These are phyloP conservation scores for Juglanconis oblonga DNA, from an alignment of 2,329 filamentous ascomycete genomes.

Conservation along the genomic window DNA sequence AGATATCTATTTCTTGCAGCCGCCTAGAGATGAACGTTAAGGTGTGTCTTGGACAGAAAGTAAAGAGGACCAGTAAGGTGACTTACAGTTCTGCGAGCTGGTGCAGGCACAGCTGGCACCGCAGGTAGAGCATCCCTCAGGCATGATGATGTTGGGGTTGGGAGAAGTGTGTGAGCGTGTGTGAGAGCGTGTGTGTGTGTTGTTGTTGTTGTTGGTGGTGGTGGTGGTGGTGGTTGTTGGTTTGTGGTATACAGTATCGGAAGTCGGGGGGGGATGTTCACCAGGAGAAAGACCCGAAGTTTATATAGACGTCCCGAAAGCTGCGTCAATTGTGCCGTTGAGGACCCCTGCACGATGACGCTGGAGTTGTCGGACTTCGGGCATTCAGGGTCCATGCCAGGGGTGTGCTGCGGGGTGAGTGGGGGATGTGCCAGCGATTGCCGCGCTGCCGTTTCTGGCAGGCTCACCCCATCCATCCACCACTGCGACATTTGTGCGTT, in stretches of 20 bases:
- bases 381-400: background rate
- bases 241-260: no score
- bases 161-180: background rate
- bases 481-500: conserved; percentile 3
- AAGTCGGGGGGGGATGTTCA: no score
- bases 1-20: background rate
- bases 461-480: no score
- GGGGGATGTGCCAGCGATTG: background rate
- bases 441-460: no score
- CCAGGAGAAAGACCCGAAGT: background rate
- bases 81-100: background rate
- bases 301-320: conserved; percentile 2
- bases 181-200: background rate
- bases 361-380: background rate
- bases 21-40: background rate
- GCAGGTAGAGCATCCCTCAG: conserved; percentile 14
- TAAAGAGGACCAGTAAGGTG: no score
- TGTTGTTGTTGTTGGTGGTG: no score
- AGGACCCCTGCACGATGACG: background rate
- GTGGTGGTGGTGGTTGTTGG: no score
- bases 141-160: conserved; percentile 10
- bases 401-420: background rate
- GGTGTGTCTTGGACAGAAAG: background rate
- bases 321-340: conserved; percentile 11
- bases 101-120: conserved; percentile 10